phyloP scores from a whole-genome alignment of 1,139 yeast genomes.

The Blastobotrys petasosporus region DNA sequence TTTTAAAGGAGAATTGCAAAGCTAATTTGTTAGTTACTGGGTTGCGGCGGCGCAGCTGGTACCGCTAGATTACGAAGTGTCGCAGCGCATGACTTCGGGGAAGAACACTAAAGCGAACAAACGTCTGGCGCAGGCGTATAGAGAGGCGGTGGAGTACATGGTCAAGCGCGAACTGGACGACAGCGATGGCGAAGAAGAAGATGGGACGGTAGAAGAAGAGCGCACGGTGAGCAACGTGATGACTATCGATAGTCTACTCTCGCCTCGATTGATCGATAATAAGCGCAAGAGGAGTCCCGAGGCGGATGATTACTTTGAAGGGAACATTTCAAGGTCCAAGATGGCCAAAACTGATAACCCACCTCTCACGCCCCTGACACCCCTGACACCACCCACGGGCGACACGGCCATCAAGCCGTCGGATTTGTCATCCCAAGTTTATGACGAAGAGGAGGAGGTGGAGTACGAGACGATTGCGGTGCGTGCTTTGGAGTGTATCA shows the following conservation, averaged over 20 bases:
- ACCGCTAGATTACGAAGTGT: neutral
- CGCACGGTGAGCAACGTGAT: too few relatives aligned
- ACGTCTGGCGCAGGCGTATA: slow-evolving; percentile 1
- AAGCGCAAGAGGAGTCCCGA: too few relatives aligned
- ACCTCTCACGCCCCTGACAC: too few relatives aligned
- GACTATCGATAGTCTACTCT: too few relatives aligned
- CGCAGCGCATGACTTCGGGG: neutral
- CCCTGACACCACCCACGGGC: too few relatives aligned
- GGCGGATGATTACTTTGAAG: too few relatives aligned
- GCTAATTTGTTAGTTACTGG: slow-evolving; percentile 4
- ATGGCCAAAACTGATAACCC: too few relatives aligned
- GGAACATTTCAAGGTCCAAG: too few relatives aligned
- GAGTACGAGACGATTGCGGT: slow-evolving; percentile 6
- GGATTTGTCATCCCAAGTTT: too few relatives aligned
- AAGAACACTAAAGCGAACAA: neutral
- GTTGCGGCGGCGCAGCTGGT: neutral
- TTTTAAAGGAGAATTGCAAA: neutral
- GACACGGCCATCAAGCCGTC: too few relatives aligned
- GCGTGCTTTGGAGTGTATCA: neutral
- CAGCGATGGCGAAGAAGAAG: neutral
- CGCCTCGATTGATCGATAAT: too few relatives aligned
- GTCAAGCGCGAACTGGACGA: neutral
- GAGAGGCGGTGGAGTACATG: neutral
- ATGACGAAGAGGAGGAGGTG: neutral
- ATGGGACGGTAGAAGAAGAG: neutral